These are phyloP conservation scores for Stenocarpella maydis DNA, from an alignment of 2,329 filamentous ascomycete species.

Conservation along the genomic window DNA sequence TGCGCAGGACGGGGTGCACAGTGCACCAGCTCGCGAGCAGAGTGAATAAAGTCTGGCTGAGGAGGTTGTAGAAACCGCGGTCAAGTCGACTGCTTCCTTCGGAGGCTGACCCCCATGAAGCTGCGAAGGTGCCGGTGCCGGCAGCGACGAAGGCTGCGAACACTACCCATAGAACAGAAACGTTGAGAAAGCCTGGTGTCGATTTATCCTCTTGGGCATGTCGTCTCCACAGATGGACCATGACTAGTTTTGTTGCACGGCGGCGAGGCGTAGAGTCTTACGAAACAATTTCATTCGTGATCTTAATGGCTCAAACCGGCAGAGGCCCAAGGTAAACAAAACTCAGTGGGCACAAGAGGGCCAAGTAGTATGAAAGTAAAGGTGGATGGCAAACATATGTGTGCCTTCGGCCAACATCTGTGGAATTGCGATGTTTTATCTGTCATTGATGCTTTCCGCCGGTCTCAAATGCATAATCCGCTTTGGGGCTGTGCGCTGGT, in stretches of 20 bases:
- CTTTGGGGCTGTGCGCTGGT: background rate
- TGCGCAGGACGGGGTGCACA: slow-evolving; percentile 9
- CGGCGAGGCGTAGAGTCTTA: too few relatives aligned
- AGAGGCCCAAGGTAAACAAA: accelerated
- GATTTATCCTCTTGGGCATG: too few relatives aligned
- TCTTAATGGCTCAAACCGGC: background rate
- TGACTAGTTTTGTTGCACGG: background rate
- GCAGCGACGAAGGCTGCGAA: slow-evolving; percentile 3
- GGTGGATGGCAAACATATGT: background rate
- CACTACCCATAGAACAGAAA: background rate
- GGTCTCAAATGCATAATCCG: too few relatives aligned
- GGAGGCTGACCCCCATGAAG: background rate
- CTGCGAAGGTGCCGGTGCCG: background rate
- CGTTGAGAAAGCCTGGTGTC: background rate
- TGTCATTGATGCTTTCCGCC: background rate
- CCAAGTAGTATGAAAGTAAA: background rate
- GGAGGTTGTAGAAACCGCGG: slow-evolving; percentile 7
- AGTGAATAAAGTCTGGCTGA: background rate
- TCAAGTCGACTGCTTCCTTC: background rate
- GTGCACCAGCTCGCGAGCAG: slow-evolving; percentile 9
- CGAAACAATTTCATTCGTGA: too few relatives aligned
- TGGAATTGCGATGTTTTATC: too few relatives aligned
- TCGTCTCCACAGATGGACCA: background rate
- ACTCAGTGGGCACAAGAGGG: too few relatives aligned
- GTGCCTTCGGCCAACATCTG: background rate